These are phyloP conservation scores for Elsinoe ampelina DNA, from an alignment of 2,329 filamentous ascomycete genomes.

Conservation along the genomic window DNA sequence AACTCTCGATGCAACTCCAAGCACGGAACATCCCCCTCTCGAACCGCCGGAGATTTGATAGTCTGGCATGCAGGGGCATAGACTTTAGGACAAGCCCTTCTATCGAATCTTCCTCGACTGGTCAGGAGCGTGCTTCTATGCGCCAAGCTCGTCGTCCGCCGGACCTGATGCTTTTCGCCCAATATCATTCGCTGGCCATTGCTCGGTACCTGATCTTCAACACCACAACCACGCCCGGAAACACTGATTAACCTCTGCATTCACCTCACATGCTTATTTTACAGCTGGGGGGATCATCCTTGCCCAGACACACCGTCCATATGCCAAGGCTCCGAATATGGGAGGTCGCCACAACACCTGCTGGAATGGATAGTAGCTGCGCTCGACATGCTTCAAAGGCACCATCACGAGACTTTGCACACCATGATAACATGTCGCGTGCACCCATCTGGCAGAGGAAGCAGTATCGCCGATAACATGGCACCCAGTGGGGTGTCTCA, in stretches of 20 bases:
- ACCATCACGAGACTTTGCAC: slow-evolving; percentile 9
- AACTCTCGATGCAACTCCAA: not conserved
- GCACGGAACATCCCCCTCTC: not conserved
- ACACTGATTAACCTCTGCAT: slow-evolving; percentile 2
- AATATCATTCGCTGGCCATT: not conserved
- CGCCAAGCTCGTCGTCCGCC: not conserved
- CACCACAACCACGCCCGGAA: not conserved
- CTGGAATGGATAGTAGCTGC: slow-evolving; percentile 5
- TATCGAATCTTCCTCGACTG: not conserved
- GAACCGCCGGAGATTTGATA: not conserved
- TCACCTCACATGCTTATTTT: slow-evolving; percentile 1
- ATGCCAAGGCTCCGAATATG: not conserved
- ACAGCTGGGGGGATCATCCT: not conserved
- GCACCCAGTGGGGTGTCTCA: not conserved
- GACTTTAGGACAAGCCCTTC: slow-evolving; percentile 2
- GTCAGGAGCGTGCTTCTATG: not conserved
- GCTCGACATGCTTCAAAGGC: not conserved
- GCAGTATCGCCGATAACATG: slow-evolving; percentile 1
- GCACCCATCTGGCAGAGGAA: not conserved
- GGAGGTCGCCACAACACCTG: slow-evolving; percentile 10
- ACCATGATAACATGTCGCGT: slow-evolving; percentile 6
- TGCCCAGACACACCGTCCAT: slow-evolving; percentile 10
- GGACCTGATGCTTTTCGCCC: not conserved
- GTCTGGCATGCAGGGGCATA: not conserved
- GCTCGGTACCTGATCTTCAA: slow-evolving; percentile 5